Evolutionary conservation across 768 basidiomycete species (phyloP).

Genomic region (Aureoboletus auriporus): DNA sequence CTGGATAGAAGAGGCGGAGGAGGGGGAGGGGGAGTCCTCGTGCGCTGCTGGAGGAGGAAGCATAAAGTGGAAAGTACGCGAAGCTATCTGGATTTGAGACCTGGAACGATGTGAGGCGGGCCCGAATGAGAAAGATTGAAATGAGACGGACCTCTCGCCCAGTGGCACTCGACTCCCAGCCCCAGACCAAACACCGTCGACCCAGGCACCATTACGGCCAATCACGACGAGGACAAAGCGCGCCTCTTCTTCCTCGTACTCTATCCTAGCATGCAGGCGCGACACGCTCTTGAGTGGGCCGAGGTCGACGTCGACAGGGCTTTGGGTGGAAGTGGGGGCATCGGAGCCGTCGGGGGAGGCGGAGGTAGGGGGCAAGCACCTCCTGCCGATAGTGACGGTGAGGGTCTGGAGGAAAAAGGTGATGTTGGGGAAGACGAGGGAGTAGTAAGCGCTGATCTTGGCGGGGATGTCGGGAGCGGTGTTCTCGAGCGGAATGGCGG

Average conservation of each 20-base stretch:
- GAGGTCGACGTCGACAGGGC: constrained; percentile 82
- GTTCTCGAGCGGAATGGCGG: constrained; percentile 7
- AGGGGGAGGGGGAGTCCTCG: constrained; percentile 78
- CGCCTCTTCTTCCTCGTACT: constrained; percentile 87
- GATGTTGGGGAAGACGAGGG: constrained; percentile 89
- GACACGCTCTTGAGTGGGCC: constrained; percentile 97
- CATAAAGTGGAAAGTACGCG: constrained; percentile 94
- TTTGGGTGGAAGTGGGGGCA: constrained; percentile 20
- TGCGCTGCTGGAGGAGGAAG: constrained; percentile 83
- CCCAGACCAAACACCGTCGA: constrained; percentile 94
- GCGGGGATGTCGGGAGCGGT: constrained; percentile 39
- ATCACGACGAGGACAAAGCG: constrained; percentile 87
- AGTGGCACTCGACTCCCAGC: constrained; percentile 85
- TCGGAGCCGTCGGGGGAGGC: constrained; percentile 46
- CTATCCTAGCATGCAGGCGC: constrained; percentile 93
- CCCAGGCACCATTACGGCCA: constrained; percentile 98
- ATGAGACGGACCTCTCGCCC: constrained; percentile 62
- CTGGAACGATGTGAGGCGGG: constrained; percentile 37
- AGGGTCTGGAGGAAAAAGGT: constrained; percentile 97
- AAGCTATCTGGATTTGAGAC: constrained; percentile 95
- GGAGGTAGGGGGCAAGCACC: constrained; percentile 67
- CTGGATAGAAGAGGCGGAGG: constrained; percentile 66
- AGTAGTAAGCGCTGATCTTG: constrained; percentile 91
- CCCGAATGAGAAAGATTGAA: not conserved
- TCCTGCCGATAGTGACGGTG: constrained; percentile 88